These are phyloP conservation scores for Chenopodium album DNA, from an alignment of 148 eudicot species.

Conservation along the genomic window DNA sequence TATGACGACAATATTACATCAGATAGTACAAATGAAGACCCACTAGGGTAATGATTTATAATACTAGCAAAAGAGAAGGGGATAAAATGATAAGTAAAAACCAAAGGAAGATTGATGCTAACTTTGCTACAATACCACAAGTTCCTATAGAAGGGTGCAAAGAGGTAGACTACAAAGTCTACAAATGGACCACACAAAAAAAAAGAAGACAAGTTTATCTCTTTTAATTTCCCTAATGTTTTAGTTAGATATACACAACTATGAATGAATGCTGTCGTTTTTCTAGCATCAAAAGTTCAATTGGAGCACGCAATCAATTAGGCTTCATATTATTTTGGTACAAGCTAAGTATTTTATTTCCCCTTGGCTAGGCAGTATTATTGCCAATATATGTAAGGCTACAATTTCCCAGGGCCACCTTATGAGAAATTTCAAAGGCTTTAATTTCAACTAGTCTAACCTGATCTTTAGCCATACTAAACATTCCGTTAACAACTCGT, in stretches of 20 bases:
- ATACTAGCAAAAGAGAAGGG: background rate
- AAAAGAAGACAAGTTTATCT: background rate
- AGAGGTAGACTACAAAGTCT: conserved; percentile 18
- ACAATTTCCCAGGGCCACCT: background rate
- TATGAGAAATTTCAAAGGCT: background rate
- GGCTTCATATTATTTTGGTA: background rate
- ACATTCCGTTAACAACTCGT: too few species aligned
- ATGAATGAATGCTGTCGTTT: conserved; percentile 18
- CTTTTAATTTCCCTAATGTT: background rate
- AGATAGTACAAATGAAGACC: background rate
- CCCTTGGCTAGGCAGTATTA: background rate
- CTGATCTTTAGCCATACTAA: too few species aligned
- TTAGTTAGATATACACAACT: conserved; percentile 21
- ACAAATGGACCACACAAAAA: conserved; percentile 24
- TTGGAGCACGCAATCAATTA: conserved; percentile 11
- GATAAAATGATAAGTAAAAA: background rate
- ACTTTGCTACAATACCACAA: conserved; percentile 22
- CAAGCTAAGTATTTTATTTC: too few species aligned
- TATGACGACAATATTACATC: background rate
- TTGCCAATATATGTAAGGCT: background rate
- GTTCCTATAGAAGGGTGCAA: conserved; percentile 15
- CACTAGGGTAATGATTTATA: background rate
- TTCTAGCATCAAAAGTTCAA: conserved; percentile 12
- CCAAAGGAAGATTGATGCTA: background rate
- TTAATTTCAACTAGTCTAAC: too few species aligned